A percentile compares a stretch with the other conserved stretches of the same genome.
Conservation (phyloP, 805 yeast species). For the Saccharomycodes ludwigii region DNA sequence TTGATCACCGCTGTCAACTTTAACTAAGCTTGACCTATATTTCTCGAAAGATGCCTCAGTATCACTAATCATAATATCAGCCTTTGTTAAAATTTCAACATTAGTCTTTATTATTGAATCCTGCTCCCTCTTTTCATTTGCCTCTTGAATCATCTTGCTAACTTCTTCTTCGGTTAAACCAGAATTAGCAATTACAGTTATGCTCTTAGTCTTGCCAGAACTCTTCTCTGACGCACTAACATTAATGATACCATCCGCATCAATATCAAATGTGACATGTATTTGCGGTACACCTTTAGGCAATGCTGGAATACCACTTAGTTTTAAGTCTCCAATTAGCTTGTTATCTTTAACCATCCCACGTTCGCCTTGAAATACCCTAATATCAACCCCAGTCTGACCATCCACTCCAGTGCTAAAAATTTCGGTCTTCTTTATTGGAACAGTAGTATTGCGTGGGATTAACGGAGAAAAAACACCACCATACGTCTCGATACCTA, state of each 20-base stretch:
- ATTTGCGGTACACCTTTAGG: slow-evolving; percentile 77
- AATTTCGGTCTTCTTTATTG: slow-evolving; percentile 59
- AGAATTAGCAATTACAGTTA: slow-evolving; percentile 57
- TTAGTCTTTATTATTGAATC: slow-evolving; percentile 50
- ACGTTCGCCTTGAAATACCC: slow-evolving; percentile 75
- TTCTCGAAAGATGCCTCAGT: slow-evolving; percentile 72
- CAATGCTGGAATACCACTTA: slow-evolving; percentile 60
- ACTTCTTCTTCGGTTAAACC: slow-evolving; percentile 63
- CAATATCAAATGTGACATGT: slow-evolving; percentile 64
- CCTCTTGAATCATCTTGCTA: slow-evolving; percentile 49
- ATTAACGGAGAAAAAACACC: slow-evolving; percentile 73
- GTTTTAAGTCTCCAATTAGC: slow-evolving; percentile 60
- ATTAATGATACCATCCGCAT: slow-evolving; percentile 74
- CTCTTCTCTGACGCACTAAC: slow-evolving; percentile 74
- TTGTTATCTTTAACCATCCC: slow-evolving; percentile 68
- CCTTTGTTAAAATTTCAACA: slow-evolving; percentile 59
- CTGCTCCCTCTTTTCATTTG: slow-evolving; percentile 44
- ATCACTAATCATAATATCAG: slow-evolving; percentile 70
- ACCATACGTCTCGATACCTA: slow-evolving; percentile 78
- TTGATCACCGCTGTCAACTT: slow-evolving; percentile 35
- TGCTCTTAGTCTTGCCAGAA: slow-evolving; percentile 65
- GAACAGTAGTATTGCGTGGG: slow-evolving; percentile 67
- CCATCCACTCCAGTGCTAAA: slow-evolving; percentile 79
- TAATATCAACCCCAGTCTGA: slow-evolving; percentile 72
- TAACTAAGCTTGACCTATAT: slow-evolving; percentile 33